These are phyloP conservation scores for Candida chauliodis DNA, from an alignment of 805 yeast species.

Conservation along the genomic window DNA sequence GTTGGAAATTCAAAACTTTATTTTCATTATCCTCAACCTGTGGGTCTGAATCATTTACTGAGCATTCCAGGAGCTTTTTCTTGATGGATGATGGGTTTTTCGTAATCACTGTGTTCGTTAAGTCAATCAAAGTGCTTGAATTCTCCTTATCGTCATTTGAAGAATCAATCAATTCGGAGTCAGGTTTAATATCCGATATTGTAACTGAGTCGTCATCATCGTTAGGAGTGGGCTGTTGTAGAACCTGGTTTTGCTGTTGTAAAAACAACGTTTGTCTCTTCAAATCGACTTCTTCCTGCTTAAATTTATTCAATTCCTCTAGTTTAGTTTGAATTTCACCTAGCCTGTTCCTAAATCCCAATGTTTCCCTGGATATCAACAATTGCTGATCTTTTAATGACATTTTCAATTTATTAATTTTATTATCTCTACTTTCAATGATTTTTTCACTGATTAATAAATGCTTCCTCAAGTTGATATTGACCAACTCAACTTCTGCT, in stretches of 20 bases:
- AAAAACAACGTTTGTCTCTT: conserved; percentile 1
- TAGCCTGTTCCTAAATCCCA: conserved; percentile 46
- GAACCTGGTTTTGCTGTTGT: neutral
- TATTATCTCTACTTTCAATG: conserved; percentile 52
- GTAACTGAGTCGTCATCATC: conserved; percentile 3
- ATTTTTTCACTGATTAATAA: conserved; percentile 52
- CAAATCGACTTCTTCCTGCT: conserved; percentile 7
- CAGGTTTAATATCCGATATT: conserved; percentile 9
- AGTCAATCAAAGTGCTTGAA: neutral
- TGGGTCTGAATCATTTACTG: neutral
- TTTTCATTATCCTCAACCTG: neutral
- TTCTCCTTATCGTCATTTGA: conserved; percentile 3
- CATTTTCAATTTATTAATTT: conserved; percentile 52
- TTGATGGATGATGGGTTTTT: neutral
- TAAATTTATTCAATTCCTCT: conserved; percentile 9
- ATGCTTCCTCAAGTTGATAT: conserved; percentile 53
- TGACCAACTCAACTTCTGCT: conserved; percentile 60
- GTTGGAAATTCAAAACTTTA: conserved; percentile 7
- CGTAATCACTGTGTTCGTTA: neutral
- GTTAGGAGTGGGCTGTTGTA: conserved; percentile 1
- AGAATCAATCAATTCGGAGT: conserved; percentile 7
- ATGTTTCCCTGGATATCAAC: conserved; percentile 37
- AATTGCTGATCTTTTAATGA: conserved; percentile 49
- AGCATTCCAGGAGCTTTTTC: neutral
- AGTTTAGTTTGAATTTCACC: conserved; percentile 10